Conservation (phyloP, 441 rosid genomes). For the Sinapis alba region DNA sequence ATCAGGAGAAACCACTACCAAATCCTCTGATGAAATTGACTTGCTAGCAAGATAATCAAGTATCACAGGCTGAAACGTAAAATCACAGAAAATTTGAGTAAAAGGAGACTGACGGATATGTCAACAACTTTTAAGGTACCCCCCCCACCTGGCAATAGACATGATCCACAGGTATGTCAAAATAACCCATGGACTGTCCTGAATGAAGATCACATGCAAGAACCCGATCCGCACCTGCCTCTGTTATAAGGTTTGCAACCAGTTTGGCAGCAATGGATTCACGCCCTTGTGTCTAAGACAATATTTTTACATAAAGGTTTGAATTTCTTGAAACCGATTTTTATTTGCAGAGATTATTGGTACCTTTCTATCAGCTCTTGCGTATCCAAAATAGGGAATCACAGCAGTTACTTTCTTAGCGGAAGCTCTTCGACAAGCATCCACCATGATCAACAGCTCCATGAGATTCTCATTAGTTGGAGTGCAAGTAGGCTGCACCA, state of each 20-base stretch:
- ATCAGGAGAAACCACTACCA: constrained; percentile 80
- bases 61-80: constrained; percentile 61
- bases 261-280: constrained; percentile 83
- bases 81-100: neutral
- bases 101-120: neutral
- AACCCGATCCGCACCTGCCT: constrained; percentile 82
- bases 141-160: constrained; percentile 62
- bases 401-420: constrained; percentile 75
- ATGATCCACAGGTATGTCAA: constrained; percentile 83
- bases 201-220: constrained; percentile 75
- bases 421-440: constrained; percentile 79
- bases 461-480: constrained; percentile 80
- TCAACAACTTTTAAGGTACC: neutral
- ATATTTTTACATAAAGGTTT: neutral
- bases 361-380: constrained; percentile 81
- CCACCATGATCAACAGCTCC: constrained; percentile 75
- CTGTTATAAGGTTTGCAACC: constrained; percentile 71
- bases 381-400: constrained; percentile 81
- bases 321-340: neutral
- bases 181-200: constrained; percentile 81
- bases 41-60: constrained; percentile 88
- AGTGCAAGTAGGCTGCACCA: constrained; percentile 75
- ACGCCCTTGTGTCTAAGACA: constrained; percentile 67
- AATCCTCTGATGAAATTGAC: constrained; percentile 56
- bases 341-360: neutral